Conservation (phyloP, 257 asterid species). For the Buddleja alternifolia region DNA sequence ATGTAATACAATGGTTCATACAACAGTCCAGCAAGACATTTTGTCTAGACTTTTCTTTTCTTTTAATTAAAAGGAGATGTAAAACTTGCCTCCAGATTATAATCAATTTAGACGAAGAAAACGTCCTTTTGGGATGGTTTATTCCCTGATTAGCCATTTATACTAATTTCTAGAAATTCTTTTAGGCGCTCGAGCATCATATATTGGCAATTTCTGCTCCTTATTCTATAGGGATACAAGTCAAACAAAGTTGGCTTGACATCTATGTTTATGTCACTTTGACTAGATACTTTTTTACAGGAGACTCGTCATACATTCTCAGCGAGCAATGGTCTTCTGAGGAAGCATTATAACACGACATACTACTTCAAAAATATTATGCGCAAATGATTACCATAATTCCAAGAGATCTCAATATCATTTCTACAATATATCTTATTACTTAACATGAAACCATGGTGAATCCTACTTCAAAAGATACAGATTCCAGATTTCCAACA, state of each 20-base stretch:
- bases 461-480: neutral
- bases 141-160: neutral
- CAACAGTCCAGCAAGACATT: neutral
- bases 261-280: neutral
- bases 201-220: neutral
- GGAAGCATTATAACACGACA: constrained; percentile 9
- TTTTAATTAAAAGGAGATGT: neutral
- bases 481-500: neutral
- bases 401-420: neutral
- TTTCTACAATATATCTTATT: neutral
- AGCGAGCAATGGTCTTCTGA: constrained; percentile 4
- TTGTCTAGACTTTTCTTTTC: neutral
- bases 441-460: neutral
- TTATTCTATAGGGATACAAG: constrained; percentile 1
- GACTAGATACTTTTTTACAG: neutral
- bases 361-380: neutral
- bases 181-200: neutral
- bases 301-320: neutral
- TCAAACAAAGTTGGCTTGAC: neutral
- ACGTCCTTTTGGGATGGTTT: neutral
- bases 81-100: neutral
- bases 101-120: neutral
- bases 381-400: neutral
- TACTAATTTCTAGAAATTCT: neutral
- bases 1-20: neutral